A percentile compares a stretch with the other conserved stretches of the same genome.
phyloP scores from a whole-genome alignment of 2,329 filamentous ascomycete species.

The Plenodomus lindquistii region DNA sequence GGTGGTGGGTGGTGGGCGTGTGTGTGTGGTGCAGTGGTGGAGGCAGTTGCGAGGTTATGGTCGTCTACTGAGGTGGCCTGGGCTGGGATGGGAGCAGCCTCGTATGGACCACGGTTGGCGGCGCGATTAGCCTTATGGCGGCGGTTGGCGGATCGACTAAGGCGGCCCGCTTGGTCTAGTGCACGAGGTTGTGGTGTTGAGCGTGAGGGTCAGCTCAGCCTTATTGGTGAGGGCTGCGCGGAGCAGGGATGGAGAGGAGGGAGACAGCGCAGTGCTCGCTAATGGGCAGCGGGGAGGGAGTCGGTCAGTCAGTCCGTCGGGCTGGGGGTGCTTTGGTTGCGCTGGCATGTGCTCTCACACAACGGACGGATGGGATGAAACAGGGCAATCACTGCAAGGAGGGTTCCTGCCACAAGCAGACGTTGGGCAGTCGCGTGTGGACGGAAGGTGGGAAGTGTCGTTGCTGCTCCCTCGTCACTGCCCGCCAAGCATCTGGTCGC shows the following conservation, averaged over 20 bases:
- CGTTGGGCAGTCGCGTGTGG: too few relatives aligned
- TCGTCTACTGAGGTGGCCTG: not conserved
- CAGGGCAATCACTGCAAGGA: too few relatives aligned
- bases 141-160: conserved; percentile 18
- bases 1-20: not conserved
- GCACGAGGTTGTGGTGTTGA: not conserved
- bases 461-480: not conserved
- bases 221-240: not conserved
- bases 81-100: conserved; percentile 1
- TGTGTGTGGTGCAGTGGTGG: conserved; percentile 1
- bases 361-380: not conserved
- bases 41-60: not conserved
- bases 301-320: too few relatives aligned
- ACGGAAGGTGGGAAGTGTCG: too few relatives aligned
- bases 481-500: not conserved
- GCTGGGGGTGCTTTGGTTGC: not conserved
- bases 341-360: not conserved
- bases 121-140: conserved; percentile 8
- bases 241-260: too few relatives aligned
- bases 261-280: too few relatives aligned
- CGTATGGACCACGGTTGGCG: conserved; percentile 2
- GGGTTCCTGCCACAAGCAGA: too few relatives aligned
- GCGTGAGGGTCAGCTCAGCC: too few relatives aligned
- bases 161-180: conserved; percentile 2
- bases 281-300: too few relatives aligned